phyloP scores from a whole-genome alignment of 345 rosid genomes.

The Gynandropsis gynandra region DNA sequence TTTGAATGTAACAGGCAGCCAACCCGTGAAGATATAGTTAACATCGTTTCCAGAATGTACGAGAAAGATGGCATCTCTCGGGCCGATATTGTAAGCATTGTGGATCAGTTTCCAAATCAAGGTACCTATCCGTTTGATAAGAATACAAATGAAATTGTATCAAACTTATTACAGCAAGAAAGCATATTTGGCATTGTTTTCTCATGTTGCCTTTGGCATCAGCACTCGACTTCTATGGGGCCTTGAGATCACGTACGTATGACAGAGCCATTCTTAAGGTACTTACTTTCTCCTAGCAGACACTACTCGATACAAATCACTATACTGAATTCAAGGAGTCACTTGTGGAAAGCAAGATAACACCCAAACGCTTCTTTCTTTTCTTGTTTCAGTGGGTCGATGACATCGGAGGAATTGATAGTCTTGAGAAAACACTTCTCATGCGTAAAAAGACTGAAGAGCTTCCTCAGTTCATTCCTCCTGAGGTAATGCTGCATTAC shows the following conservation, averaged over 20 bases:
- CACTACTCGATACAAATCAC: background rate
- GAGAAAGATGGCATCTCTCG: conserved; percentile 74
- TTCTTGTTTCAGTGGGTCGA: conserved; percentile 61
- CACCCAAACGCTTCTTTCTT: conserved; percentile 13
- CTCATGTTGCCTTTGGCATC: conserved; percentile 17
- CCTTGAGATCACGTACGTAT: conserved; percentile 83
- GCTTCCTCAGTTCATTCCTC: conserved; percentile 68
- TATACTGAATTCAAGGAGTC: background rate
- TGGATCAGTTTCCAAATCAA: conserved; percentile 80
- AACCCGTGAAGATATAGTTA: conserved; percentile 68
- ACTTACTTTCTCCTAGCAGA: conserved; percentile 2
- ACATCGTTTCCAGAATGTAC: conserved; percentile 81
- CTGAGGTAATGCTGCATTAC: conserved; percentile 44
- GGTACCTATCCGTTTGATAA: conserved; percentile 30
- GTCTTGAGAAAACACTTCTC: conserved; percentile 59
- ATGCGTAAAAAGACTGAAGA: conserved; percentile 43
- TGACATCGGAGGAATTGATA: conserved; percentile 73
- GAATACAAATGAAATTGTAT: background rate
- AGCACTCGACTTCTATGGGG: conserved; percentile 97
- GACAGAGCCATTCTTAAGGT: conserved; percentile 83
- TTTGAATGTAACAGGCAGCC: conserved; percentile 69
- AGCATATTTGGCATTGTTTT: background rate
- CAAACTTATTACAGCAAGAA: background rate
- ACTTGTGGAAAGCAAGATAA: background rate
- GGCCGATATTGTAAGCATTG: conserved; percentile 57